Evolutionary conservation across 257 asterid species (phyloP).

Genomic region (Salvia hispanica): DNA sequence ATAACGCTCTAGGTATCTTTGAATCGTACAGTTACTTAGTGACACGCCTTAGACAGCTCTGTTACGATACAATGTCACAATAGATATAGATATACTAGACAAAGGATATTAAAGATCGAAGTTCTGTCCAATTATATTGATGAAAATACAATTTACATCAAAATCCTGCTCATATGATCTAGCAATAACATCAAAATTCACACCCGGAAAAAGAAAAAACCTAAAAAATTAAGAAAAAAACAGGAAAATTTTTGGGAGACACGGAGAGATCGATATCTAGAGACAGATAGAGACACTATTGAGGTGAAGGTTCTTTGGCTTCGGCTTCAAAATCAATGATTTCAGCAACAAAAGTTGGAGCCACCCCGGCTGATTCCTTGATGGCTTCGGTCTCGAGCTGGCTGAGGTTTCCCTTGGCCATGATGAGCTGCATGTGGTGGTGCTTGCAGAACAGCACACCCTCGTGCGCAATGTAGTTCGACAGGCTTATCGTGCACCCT

Average conservation of each 20-base stretch:
- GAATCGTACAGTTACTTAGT: too few species aligned
- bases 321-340: background rate
- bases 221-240: background rate
- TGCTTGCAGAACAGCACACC: constrained; percentile 78
- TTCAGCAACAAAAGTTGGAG: constrained; percentile 14
- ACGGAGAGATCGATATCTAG: background rate
- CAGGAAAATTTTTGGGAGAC: background rate
- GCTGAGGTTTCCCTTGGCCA: constrained; percentile 68
- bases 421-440: constrained; percentile 72
- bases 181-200: constrained; percentile 6
- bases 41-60: too few species aligned
- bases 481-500: constrained; percentile 77
- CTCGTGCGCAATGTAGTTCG: constrained; percentile 73
- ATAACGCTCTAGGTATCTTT: too few species aligned
- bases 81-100: too few species aligned
- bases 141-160: constrained; percentile 4
- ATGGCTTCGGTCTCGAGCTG: constrained; percentile 52
- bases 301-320: constrained; percentile 5
- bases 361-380: constrained; percentile 23
- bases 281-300: background rate
- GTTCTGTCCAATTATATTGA: background rate
- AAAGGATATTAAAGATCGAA: background rate
- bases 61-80: too few species aligned
- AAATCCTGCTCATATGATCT: background rate
- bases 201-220: constrained; percentile 4